A percentile compares a stretch with the other conserved stretches of the same genome.
These are phyloP conservation scores for Penicillium sp. DNA, from an alignment of 2,329 filamentous ascomycete species.

Conservation along the genomic window DNA sequence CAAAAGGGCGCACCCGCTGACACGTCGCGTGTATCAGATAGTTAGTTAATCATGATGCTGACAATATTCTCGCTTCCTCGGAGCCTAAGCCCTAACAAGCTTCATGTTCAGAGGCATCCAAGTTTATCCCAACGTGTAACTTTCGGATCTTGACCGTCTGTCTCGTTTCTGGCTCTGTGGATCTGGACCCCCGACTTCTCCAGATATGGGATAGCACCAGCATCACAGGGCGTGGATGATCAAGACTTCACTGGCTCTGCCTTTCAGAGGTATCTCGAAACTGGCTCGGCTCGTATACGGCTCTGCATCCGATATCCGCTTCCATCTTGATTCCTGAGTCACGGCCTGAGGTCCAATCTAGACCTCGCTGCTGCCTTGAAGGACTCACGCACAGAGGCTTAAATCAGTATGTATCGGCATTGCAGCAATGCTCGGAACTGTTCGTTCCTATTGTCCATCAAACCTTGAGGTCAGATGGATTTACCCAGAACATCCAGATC, in stretches of 20 bases:
- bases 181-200: not conserved
- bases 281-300: not conserved
- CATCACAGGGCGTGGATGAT: not conserved
- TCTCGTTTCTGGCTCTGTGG: not conserved
- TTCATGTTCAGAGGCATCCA: not conserved
- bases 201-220: constrained; percentile 2
- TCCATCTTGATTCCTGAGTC: constrained; percentile 2
- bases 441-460: not conserved
- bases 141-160: constrained; percentile 7
- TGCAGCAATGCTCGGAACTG: not conserved
- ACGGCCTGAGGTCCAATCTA: constrained; percentile 7
- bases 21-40: not conserved
- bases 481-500: constrained; percentile 2
- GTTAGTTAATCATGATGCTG: not conserved
- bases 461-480: not conserved
- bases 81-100: not conserved
- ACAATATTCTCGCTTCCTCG: not conserved
- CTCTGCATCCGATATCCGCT: not conserved
- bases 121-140: not conserved
- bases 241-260: not conserved
- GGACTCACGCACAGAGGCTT: not conserved
- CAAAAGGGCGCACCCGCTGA: constrained; percentile 2
- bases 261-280: too few relatives aligned
- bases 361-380: not conserved
- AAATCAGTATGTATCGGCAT: not conserved